phyloP scores from a whole-genome alignment of 805 yeast species.

The Vanderwaltozyma verrucispora region DNA sequence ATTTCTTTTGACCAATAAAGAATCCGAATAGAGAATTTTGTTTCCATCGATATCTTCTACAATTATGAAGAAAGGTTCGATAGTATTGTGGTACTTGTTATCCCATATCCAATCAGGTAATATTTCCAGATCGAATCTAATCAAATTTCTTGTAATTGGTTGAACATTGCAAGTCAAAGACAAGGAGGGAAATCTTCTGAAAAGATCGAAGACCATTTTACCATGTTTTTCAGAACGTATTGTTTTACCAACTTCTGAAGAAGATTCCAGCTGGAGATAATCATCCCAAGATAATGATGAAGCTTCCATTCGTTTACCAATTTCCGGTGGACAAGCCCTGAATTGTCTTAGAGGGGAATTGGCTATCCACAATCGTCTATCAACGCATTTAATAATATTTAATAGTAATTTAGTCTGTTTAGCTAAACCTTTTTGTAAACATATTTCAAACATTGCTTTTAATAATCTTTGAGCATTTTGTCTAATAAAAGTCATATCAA shows the following conservation, averaged over 20 bases:
- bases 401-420: conserved; percentile 44
- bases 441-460: conserved; percentile 76
- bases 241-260: conserved; percentile 76
- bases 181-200: conserved; percentile 67
- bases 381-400: conserved; percentile 70
- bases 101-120: conserved; percentile 78
- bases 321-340: conserved; percentile 54
- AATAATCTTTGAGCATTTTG: conserved; percentile 88
- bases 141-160: conserved; percentile 64
- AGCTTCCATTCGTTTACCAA: conserved; percentile 64
- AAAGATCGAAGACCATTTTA: conserved; percentile 41
- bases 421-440: conserved; percentile 64
- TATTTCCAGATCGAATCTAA: conserved; percentile 57
- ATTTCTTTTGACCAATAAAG: conserved; percentile 40
- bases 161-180: conserved; percentile 50
- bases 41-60: conserved; percentile 86
- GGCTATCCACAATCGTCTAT: conserved; percentile 71
- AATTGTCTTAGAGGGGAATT: conserved; percentile 84
- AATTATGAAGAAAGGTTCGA: conserved; percentile 56
- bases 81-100: conserved; percentile 44
- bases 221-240: conserved; percentile 64
- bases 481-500: conserved; percentile 87
- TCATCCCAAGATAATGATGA: conserved; percentile 74
- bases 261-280: conserved; percentile 52
- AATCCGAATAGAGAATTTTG: conserved; percentile 48